Evolutionary conservation across 495 filamentous ascomycete genomes (phyloP).

Genomic region (Podospora comata): DNA sequence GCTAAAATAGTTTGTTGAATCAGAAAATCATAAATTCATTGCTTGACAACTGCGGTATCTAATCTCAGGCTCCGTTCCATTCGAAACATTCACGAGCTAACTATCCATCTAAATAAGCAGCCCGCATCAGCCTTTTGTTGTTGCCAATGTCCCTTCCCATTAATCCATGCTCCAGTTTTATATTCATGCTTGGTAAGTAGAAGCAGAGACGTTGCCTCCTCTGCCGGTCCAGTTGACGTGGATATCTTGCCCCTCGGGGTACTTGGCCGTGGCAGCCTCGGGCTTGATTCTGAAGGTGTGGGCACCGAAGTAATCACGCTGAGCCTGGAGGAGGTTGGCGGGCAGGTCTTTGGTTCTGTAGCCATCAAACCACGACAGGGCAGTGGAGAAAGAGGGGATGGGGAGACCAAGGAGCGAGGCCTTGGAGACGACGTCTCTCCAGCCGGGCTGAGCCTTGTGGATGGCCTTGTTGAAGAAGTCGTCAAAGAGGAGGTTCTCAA

Average conservation of each 20-base stretch:
- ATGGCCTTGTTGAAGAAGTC: slow-evolving; percentile 99
- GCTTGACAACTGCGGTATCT: slow-evolving; percentile 12
- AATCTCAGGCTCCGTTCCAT: slow-evolving; percentile 7
- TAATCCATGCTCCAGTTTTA: not conserved
- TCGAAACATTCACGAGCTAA: slow-evolving; percentile 5
- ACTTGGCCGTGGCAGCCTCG: slow-evolving; percentile 75
- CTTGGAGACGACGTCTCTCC: slow-evolving; percentile 93
- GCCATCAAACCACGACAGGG: slow-evolving; percentile 95
- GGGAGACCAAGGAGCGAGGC: slow-evolving; percentile 90
- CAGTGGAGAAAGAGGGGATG: slow-evolving; percentile 91
- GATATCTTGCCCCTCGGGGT: slow-evolving; percentile 82
- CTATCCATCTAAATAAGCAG: slow-evolving; percentile 15
- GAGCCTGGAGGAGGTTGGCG: slow-evolving; percentile 95
- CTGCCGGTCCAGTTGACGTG: slow-evolving; percentile 99
- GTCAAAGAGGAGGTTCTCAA: slow-evolving; percentile 97
- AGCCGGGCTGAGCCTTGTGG: slow-evolving; percentile 90
- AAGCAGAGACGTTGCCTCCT: slow-evolving; percentile 93
- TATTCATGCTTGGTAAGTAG: slow-evolving; percentile 90
- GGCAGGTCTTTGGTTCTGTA: slow-evolving; percentile 94
- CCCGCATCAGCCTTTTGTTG: slow-evolving; percentile 11
- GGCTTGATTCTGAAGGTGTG: slow-evolving; percentile 99
- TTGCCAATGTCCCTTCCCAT: not conserved
- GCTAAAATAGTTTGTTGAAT: not conserved
- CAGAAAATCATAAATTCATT: slow-evolving; percentile 10
- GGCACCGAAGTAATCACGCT: slow-evolving; percentile 98